These are phyloP conservation scores for Cymbidium sinense DNA, from an alignment of 106 monocot genomes.

Conservation along the genomic window DNA sequence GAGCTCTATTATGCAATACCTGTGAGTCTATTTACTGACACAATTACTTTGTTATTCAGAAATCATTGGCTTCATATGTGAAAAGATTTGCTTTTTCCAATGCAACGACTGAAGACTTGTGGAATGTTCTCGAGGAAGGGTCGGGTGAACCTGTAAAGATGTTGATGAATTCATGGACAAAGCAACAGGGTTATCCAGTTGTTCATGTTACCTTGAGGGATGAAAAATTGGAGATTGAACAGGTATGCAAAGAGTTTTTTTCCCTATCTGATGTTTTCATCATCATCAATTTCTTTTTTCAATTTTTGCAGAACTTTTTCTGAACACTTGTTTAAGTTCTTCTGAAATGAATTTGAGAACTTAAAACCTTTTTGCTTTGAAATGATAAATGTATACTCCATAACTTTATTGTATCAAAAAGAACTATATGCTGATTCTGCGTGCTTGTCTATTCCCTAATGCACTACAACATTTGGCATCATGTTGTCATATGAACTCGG, in stretches of 20 bases:
- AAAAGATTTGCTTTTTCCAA: constrained; percentile 82
- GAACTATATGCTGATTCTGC: neutral
- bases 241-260: constrained; percentile 34
- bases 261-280: neutral
- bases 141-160: constrained; percentile 76
- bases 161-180: constrained; percentile 92
- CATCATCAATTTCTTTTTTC: neutral
- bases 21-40: neutral
- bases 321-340: neutral
- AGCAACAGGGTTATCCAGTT: constrained; percentile 94
- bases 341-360: neutral
- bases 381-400: neutral
- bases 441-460: neutral
- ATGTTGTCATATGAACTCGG: neutral
- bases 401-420: neutral
- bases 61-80: constrained; percentile 82
- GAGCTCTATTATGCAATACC: neutral
- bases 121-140: constrained; percentile 89
- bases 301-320: neutral
- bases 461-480: neutral
- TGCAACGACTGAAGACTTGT: constrained; percentile 94
- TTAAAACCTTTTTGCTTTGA: neutral
- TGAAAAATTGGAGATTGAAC: constrained; percentile 50
- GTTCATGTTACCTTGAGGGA: constrained; percentile 44
- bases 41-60: constrained; percentile 28